phyloP scores from a whole-genome alignment of 2,329 filamentous ascomycete species.

The Exserohilum rostratum region DNA sequence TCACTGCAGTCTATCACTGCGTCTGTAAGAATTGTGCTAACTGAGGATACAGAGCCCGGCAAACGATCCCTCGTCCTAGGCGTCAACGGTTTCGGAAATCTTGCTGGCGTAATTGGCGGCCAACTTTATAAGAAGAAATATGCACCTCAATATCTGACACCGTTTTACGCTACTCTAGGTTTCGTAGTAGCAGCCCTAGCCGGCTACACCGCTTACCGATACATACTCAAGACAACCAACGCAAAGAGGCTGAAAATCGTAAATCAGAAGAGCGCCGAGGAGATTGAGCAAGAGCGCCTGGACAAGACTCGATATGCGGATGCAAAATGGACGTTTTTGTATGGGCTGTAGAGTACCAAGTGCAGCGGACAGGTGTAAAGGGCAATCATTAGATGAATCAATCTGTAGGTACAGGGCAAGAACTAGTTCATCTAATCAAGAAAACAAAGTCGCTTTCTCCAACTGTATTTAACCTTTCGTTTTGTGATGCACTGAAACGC shows the following conservation, averaged over 20 bases:
- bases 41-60: constrained; percentile 9
- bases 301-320: constrained; percentile 26
- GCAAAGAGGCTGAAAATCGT: constrained; percentile 16
- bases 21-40: background rate
- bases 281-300: constrained; percentile 27
- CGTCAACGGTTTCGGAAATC: constrained; percentile 33
- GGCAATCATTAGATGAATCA: background rate
- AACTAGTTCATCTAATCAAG: background rate
- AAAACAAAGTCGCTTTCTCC: background rate
- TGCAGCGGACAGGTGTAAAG: too few relatives aligned
- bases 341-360: constrained; percentile 20
- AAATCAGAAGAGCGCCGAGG: constrained; percentile 14
- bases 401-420: background rate
- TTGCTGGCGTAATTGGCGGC: constrained; percentile 30
- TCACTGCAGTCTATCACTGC: background rate
- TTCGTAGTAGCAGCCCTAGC: constrained; percentile 27
- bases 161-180: constrained; percentile 30
- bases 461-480: background rate
- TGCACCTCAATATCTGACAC: constrained; percentile 24
- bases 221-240: constrained; percentile 25
- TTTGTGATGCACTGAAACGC: background rate
- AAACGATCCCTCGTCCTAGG: constrained; percentile 30
- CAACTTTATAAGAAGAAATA: constrained; percentile 28
- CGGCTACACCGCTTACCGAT: constrained; percentile 28
- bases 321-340: constrained; percentile 34